Evolutionary conservation across 768 basidiomycete genomes (phyloP).

Genomic region (Rhodocollybia butyracea): DNA sequence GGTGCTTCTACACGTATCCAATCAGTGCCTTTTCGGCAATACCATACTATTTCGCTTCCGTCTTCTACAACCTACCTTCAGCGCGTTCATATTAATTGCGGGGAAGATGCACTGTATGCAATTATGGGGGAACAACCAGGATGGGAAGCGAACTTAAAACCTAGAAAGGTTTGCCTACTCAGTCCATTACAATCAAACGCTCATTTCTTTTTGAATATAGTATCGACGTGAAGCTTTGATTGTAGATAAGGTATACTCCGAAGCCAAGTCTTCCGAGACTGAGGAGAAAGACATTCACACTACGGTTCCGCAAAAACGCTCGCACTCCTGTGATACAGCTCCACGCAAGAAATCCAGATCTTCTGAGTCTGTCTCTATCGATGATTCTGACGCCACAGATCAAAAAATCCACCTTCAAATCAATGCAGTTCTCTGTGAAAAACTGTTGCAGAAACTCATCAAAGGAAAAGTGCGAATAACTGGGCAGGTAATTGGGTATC

Average conservation of each 20-base stretch:
- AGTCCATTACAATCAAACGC: not conserved
- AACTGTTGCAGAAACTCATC: not conserved
- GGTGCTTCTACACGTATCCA: not conserved
- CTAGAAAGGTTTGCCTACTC: not conserved
- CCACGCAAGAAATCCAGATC: too few relatives aligned
- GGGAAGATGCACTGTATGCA: not conserved
- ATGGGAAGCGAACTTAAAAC: not conserved
- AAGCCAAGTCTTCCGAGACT: too few relatives aligned
- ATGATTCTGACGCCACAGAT: not conserved
- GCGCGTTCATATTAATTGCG: not conserved
- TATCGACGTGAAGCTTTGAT: not conserved
- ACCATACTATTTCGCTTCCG: not conserved
- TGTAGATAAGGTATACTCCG: not conserved
- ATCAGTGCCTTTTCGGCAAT: not conserved
- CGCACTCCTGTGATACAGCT: too few relatives aligned
- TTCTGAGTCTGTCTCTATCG: not conserved
- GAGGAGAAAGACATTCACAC: not conserved
- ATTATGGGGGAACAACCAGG: not conserved
- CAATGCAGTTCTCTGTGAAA: not conserved
- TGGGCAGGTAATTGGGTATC: not conserved
- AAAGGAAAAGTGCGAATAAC: slow-evolving; percentile 1
- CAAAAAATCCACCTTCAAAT: not conserved
- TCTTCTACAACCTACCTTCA: not conserved
- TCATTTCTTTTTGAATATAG: not conserved
- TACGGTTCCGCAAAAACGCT: too few relatives aligned